Base-by-base conservation (phyloP, 73 alveolate genomes). In the Tetrahymena elliotti region DNA sequence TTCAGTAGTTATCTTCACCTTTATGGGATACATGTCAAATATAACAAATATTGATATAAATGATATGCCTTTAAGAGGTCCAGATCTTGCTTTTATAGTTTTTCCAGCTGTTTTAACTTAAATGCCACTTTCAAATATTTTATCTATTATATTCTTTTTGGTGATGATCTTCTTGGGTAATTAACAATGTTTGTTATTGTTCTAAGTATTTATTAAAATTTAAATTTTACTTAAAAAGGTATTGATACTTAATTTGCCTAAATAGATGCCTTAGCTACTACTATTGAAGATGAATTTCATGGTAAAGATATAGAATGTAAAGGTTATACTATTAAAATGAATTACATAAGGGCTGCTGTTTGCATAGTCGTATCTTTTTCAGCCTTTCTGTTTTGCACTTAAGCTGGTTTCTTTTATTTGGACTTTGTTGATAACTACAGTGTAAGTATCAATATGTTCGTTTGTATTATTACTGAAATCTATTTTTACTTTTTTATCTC, bases 21-120 rank as follows among this genome's bases (percentile, higher is more conserved):
- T 95, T 53, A 68, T 96, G 47, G 98, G 98, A 38, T 93, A 96
- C 68, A 83, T 94, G 92, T 82, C 97, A 10, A 11, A 41, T 54
- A 16, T 22, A 24, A 36, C 93, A 22, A 95, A 93, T 27, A 41
- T 96, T 34, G 94, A 95, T 41, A 95, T 96, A 35, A 40, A 83
- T 12, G 96, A 96, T 27, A 93, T 96, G 93, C 97, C 97, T 5
- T 40, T 96, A 40, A 40, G 88, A 34, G 98, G 98, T 24, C 95
- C 97, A 27, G 98, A 96, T 68, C 95, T 96, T n/a, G 94, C 97
- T 33, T 96, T 96, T 93, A 97, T 96, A 27, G 94, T 95, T 41
- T 96, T 95, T 95, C 98, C 98, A 52, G 97, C 97, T 16, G 88
- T 96, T 53, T 54, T 96, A 35, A 94, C 95, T 12, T 36, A 54